These are phyloP conservation scores for Fusarium oligoseptatum DNA, from an alignment of 2,329 filamentous ascomycete species.

Conservation along the genomic window DNA sequence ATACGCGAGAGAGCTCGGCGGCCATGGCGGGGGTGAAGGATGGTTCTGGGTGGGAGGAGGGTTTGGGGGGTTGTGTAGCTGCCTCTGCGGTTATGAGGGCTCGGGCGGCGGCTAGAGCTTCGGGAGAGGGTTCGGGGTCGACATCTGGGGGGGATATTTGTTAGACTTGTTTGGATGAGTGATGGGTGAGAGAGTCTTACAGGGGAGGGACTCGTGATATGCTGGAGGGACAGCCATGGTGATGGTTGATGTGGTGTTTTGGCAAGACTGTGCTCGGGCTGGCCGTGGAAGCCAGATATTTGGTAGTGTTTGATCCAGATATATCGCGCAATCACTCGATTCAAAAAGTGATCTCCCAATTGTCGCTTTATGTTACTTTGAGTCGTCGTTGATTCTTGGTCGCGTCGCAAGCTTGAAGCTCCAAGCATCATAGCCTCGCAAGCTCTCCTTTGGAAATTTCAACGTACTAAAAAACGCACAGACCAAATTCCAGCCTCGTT, in stretches of 20 bases:
- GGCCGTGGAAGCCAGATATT: neutral
- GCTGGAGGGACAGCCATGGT: slow-evolving; percentile 51
- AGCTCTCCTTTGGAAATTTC: slow-evolving; percentile 16
- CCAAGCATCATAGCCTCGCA: slow-evolving; percentile 17
- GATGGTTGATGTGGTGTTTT: slow-evolving; percentile 20
- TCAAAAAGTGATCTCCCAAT: neutral
- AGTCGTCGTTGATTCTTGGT: neutral
- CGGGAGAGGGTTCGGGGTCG: slow-evolving; percentile 76
- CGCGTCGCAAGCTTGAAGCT: neutral
- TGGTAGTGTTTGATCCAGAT: no score
- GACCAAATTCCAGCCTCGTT: slow-evolving; percentile 32
- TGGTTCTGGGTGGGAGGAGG: slow-evolving; percentile 62
- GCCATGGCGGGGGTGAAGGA: slow-evolving; percentile 75
- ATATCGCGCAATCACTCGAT: neutral
- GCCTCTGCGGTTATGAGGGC: slow-evolving; percentile 77
- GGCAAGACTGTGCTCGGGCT: slow-evolving; percentile 1
- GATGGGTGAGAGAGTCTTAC: slow-evolving; percentile 60
- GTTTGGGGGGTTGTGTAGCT: slow-evolving; percentile 64
- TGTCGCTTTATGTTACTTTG: neutral
- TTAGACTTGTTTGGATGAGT: slow-evolving; percentile 32
- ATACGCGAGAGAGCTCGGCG: slow-evolving; percentile 77
- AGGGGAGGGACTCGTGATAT: slow-evolving; percentile 84
- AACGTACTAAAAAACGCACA: slow-evolving; percentile 17
- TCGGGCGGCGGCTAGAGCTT: slow-evolving; percentile 75
- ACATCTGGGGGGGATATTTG: slow-evolving; percentile 72